Conservation (phyloP, 2,329 filamentous ascomycete species). For the Hymenoscyphus infarciens region DNA sequence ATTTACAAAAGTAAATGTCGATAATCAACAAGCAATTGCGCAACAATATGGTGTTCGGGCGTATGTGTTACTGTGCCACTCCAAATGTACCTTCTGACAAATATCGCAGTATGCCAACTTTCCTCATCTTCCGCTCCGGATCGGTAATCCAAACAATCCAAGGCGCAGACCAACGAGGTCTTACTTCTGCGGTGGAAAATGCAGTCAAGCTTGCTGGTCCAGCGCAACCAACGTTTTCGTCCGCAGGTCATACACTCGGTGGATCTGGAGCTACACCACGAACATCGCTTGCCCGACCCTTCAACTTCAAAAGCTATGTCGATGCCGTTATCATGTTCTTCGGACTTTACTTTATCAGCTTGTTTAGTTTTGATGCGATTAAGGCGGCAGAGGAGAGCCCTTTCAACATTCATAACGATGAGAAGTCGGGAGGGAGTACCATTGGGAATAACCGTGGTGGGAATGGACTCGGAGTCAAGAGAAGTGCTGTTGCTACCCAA, state of each 20-base stretch:
- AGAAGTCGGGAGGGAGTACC: conserved; percentile 4
- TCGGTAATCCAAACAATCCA: conserved; percentile 70
- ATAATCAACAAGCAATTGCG: conserved; percentile 74
- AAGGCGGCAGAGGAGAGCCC: conserved; percentile 56
- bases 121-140: conserved; percentile 81
- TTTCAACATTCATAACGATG: conserved; percentile 47
- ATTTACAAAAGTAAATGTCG: conserved; percentile 90
- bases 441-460: conserved; percentile 11
- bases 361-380: conserved; percentile 64
- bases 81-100: conserved; percentile 13
- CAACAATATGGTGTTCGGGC: conserved; percentile 75
- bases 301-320: conserved; percentile 44
- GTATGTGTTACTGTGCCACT: conserved; percentile 40
- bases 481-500: conserved; percentile 30
- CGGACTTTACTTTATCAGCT: conserved; percentile 57
- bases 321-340: conserved; percentile 52
- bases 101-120: conserved; percentile 72
- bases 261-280: conserved; percentile 36
- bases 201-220: conserved; percentile 51
- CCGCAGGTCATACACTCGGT: conserved; percentile 56
- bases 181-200: conserved; percentile 74
- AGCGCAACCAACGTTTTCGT: conserved; percentile 48
- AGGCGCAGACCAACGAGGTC: conserved; percentile 74
- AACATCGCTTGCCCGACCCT: conserved; percentile 26
- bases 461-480: conserved; percentile 7